Conservation (phyloP, 305 asterid genomes). For the Solanum hybrid region DNA sequence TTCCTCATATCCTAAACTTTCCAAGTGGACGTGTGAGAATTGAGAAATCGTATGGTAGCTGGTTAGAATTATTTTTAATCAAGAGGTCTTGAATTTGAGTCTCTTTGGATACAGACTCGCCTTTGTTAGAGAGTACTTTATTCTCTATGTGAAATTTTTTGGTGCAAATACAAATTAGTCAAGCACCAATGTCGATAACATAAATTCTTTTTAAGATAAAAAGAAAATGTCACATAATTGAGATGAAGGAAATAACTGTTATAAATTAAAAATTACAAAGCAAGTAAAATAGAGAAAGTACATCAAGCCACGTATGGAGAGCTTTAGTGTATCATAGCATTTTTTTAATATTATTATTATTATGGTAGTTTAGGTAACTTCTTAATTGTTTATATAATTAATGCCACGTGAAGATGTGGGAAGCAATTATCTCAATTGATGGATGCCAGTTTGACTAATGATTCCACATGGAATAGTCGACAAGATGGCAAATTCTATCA, state of each 20-base stretch:
- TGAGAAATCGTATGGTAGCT: no score
- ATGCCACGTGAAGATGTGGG: neutral
- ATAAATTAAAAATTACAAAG: no score
- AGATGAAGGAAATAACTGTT: neutral
- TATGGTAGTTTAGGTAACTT: neutral
- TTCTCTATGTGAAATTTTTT: no score
- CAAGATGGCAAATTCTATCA: neutral
- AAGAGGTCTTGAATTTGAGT: no score
- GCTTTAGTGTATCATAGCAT: no score
- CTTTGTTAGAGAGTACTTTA: no score
- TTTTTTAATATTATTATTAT: no score
- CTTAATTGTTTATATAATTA: neutral
- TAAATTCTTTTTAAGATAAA: no score
- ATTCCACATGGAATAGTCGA: neutral
- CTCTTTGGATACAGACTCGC: neutral
- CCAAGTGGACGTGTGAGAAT: neutral
- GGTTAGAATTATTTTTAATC: no score
- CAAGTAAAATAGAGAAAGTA: neutral
- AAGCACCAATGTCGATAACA: no score
- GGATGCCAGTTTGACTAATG: neutral
- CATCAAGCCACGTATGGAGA: neutral
- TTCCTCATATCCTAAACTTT: conserved; percentile 14
- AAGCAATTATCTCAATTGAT: neutral
- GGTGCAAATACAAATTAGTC: accelerated
- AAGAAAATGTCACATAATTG: neutral